These are phyloP conservation scores for Maudiozyma barnettii DNA, from an alignment of 805 yeast species.

Conservation along the genomic window DNA sequence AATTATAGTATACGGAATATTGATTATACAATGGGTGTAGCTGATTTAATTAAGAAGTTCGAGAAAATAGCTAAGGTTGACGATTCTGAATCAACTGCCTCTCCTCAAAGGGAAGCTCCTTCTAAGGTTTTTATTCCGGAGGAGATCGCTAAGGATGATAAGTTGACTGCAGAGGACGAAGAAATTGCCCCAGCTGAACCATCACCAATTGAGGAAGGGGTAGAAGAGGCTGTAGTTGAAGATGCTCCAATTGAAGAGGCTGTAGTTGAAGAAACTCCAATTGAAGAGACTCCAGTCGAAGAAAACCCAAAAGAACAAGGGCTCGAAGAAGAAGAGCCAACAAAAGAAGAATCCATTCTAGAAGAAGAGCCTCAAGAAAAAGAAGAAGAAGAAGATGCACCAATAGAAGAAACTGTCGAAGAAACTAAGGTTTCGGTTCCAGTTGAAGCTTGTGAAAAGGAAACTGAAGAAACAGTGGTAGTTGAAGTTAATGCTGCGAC, in stretches of 20 bases:
- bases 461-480: neutral
- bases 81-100: slow-evolving; percentile 1
- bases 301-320: neutral
- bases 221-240: slow-evolving; percentile 1
- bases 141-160: neutral
- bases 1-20: too few species aligned
- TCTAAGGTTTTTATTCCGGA: neutral
- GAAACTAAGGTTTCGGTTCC: neutral
- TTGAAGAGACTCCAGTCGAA: slow-evolving; percentile 1
- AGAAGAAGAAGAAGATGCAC: slow-evolving; percentile 2
- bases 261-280: slow-evolving; percentile 3
- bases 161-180: slow-evolving; percentile 3
- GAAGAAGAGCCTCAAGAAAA: slow-evolving; percentile 2
- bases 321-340: slow-evolving; percentile 3
- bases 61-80: slow-evolving; percentile 21
- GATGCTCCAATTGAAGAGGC: slow-evolving; percentile 6
- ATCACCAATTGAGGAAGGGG: slow-evolving; percentile 1
- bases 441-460: slow-evolving; percentile 1
- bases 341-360: slow-evolving; percentile 4
- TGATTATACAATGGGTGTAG: slow-evolving; percentile 27
- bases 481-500: neutral
- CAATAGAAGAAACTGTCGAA: neutral
- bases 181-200: slow-evolving; percentile 1
- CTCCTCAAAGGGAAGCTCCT: neutral
- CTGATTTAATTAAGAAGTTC: slow-evolving; percentile 30